Evolutionary conservation across 805 yeast genomes (phyloP).

Genomic region (Wickerhamomyces bovis): DNA sequence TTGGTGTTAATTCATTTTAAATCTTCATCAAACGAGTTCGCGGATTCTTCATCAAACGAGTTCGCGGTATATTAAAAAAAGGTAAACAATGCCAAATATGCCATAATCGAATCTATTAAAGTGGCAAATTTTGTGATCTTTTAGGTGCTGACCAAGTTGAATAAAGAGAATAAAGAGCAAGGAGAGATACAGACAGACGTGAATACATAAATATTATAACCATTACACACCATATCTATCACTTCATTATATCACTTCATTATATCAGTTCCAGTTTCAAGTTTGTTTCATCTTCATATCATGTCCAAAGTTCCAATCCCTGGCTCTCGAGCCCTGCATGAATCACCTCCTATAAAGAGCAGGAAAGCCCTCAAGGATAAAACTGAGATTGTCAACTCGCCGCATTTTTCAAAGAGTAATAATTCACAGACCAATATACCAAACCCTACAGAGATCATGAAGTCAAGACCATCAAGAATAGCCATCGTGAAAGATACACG

Average conservation of each 20-base stretch:
- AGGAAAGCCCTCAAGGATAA: constrained; percentile 18
- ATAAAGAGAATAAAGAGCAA: no score
- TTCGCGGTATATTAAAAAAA: no score
- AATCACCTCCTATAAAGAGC: constrained; percentile 19
- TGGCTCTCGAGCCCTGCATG: constrained; percentile 4
- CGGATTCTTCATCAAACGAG: no score
- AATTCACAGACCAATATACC: background rate
- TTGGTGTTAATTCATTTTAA: no score
- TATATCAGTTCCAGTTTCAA: background rate
- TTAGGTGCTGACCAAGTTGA: no score
- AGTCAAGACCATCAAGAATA: background rate
- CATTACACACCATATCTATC: background rate
- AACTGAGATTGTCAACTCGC: constrained; percentile 17
- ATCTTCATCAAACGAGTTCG: no score
- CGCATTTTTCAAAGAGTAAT: constrained; percentile 6
- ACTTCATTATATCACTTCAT: no score
- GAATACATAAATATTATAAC: no score
- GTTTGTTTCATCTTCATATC: background rate
- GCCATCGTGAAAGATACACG: background rate
- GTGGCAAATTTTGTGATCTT: no score
- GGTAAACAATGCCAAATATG: no score
- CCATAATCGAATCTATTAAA: no score
- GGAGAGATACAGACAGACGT: no score
- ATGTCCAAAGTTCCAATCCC: constrained; percentile 13
- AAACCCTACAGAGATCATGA: background rate